phyloP scores from a whole-genome alignment of 1,139 yeast genomes.

The Yamadazyma siamensis region DNA sequence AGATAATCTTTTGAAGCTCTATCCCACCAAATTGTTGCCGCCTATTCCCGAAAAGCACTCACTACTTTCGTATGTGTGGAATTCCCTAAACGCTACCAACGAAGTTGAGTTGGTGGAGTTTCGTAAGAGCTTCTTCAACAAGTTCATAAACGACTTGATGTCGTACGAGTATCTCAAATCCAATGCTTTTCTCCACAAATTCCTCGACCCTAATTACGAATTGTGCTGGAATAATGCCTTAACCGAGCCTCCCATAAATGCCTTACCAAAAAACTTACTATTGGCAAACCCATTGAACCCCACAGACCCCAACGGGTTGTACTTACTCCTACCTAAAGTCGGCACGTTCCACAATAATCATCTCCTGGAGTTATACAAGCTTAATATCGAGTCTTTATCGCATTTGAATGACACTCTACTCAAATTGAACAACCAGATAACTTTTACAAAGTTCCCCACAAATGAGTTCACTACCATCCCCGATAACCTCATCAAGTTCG shows the following conservation, averaged over 20 bases:
- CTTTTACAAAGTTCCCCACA: constrained; percentile 24
- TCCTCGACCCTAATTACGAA: constrained; percentile 49
- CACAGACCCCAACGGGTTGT: constrained; percentile 44
- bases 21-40: constrained; percentile 51
- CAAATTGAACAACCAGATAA: constrained; percentile 33
- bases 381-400: constrained; percentile 28
- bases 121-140: constrained; percentile 38
- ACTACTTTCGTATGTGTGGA: constrained; percentile 37
- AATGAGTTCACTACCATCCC: constrained; percentile 31
- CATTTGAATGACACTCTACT: constrained; percentile 37
- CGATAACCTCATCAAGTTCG: constrained; percentile 30
- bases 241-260: constrained; percentile 43
- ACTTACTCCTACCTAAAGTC: constrained; percentile 38
- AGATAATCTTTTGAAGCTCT: constrained; percentile 39
- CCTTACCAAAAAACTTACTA: constrained; percentile 37
- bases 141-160: constrained; percentile 37
- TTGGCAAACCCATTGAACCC: constrained; percentile 46
- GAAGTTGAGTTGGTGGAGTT: constrained; percentile 40
- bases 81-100: constrained; percentile 35
- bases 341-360: constrained; percentile 28
- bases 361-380: constrained; percentile 18
- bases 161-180: constrained; percentile 17
- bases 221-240: constrained; percentile 46
- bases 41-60: constrained; percentile 62
- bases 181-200: constrained; percentile 37